phyloP scores from a whole-genome alignment of 1,284 basidiomycete genomes.

The Ceratobasidium sp. region DNA sequence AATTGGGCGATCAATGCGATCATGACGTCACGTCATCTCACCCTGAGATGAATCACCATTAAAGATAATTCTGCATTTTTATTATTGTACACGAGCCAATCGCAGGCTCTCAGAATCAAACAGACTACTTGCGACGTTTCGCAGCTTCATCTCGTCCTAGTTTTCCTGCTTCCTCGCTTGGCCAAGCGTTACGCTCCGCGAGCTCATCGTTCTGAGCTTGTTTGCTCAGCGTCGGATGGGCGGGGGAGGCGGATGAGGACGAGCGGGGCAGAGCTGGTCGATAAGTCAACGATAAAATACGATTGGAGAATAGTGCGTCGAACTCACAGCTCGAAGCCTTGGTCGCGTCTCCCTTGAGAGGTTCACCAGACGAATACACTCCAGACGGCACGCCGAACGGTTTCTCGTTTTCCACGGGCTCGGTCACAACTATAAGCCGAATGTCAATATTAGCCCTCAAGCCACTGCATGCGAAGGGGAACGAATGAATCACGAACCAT shows the following conservation, averaged over 20 bases:
- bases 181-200: slow-evolving; percentile 35
- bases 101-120: not conserved
- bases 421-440: slow-evolving; percentile 15
- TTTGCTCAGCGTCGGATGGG: slow-evolving; percentile 20
- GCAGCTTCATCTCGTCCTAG: slow-evolving; percentile 37
- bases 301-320: not conserved
- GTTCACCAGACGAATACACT: slow-evolving; percentile 23
- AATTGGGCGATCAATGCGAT: not conserved
- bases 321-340: slow-evolving; percentile 31
- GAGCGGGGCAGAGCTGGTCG: slow-evolving; percentile 12
- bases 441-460: not conserved
- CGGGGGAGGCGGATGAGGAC: slow-evolving; percentile 17
- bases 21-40: not conserved
- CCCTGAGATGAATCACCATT: not conserved
- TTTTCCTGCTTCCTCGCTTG: slow-evolving; percentile 40
- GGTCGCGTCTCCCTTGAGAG: slow-evolving; percentile 7
- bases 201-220: slow-evolving; percentile 30
- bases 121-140: slow-evolving; percentile 13
- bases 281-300: not conserved
- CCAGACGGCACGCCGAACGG: slow-evolving; percentile 34
- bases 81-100: not conserved
- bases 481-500: not conserved
- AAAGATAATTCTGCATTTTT: not conserved
- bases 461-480: not conserved
- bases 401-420: slow-evolving; percentile 29